Conservation (phyloP, 228 moss, liverwort and hornwort species). For the Sphagnum fallax region DNA sequence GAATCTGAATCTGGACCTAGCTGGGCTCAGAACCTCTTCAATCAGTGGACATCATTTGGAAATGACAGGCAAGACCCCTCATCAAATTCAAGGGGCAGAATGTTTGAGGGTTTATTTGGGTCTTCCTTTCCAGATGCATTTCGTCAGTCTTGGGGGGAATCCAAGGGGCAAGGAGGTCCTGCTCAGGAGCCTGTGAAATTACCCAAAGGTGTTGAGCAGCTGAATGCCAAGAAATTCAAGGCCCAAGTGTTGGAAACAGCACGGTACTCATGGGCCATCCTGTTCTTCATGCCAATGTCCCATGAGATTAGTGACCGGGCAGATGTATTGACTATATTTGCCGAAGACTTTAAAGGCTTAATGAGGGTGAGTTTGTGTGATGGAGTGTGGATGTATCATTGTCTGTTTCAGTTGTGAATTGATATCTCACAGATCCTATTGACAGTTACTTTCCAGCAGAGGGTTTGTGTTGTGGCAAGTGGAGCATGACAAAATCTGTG, state of each 20-base stretch:
- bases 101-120: conserved; percentile 62
- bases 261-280: conserved; percentile 19
- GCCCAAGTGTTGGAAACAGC: conserved; percentile 42
- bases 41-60: conserved; percentile 31
- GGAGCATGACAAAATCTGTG: not conserved
- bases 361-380: conserved; percentile 31
- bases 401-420: not conserved
- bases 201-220: conserved; percentile 34
- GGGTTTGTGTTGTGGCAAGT: too few relatives aligned
- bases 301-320: conserved; percentile 25
- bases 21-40: conserved; percentile 49
- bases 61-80: conserved; percentile 20
- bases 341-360: conserved; percentile 40
- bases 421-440: too few relatives aligned
- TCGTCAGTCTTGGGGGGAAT: conserved; percentile 15
- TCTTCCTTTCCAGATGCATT: conserved; percentile 15
- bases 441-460: too few relatives aligned
- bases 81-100: conserved; percentile 34
- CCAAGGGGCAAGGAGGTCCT: conserved; percentile 13
- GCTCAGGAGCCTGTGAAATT: conserved; percentile 17
- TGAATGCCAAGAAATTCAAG: conserved; percentile 42
- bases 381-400: not conserved
- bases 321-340: conserved; percentile 36
- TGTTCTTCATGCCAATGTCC: conserved; percentile 32
- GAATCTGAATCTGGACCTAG: conserved; percentile 17